Percentiles rank a stretch among this genome's conserved stretches.
These are phyloP conservation scores for Didymella keratinophila DNA, from an alignment of 2,329 filamentous ascomycete genomes.

Conservation along the genomic window DNA sequence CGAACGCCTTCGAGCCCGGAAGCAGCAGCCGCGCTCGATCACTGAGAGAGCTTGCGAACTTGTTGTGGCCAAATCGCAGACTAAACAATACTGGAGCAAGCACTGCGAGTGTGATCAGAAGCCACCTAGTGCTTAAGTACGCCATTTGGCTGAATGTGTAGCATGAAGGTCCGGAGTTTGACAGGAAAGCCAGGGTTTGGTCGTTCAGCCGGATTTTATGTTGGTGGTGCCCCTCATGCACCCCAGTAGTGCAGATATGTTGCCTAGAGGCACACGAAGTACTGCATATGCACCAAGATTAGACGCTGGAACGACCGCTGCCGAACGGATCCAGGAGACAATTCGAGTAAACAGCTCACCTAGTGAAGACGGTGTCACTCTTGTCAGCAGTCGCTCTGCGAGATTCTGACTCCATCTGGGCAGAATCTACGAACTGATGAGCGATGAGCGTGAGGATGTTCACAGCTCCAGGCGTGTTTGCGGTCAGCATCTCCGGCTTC, in stretches of 20 bases:
- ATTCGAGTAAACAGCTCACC: neutral
- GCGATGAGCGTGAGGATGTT: no score
- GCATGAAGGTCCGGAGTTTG: neutral
- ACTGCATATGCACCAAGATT: neutral
- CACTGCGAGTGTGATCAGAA: neutral
- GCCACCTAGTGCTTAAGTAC: neutral
- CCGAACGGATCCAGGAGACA: neutral
- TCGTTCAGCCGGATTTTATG: neutral
- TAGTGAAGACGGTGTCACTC: neutral
- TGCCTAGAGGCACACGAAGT: neutral
- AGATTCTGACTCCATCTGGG: neutral
- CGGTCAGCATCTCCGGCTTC: neutral
- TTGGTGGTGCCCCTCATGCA: neutral
- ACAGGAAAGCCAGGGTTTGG: neutral
- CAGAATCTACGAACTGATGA: neutral
- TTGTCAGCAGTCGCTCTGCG: neutral
- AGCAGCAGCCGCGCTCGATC: neutral
- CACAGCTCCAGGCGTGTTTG: neutral
- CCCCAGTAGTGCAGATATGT: neutral
- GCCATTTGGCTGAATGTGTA: neutral
- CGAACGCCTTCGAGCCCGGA: neutral
- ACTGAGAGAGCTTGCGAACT: neutral
- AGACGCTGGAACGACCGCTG: neutral
- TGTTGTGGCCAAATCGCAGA: neutral
- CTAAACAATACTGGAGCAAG: constrained; percentile 2